phyloP scores from a whole-genome alignment of 768 basidiomycete genomes.

The Leucosporidium scottii region DNA sequence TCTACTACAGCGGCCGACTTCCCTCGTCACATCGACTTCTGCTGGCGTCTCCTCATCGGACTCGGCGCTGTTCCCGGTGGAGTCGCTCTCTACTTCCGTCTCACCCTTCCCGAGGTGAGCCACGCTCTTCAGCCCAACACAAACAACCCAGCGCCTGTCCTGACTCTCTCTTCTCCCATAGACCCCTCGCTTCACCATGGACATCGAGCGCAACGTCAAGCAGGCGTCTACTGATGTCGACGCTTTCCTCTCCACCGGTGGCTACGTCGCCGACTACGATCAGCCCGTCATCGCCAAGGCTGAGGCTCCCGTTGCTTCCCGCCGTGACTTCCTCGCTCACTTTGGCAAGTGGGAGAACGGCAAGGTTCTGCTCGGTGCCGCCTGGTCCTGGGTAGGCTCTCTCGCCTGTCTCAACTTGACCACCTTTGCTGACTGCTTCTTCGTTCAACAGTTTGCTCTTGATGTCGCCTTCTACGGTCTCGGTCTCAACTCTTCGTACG shows the following conservation, averaged over 20 bases:
- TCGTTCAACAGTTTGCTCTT: conserved; percentile 50
- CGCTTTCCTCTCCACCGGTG: conserved; percentile 40
- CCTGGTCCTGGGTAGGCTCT: conserved; percentile 51
- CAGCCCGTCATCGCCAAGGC: conserved; percentile 51
- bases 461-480: conserved; percentile 54
- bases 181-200: conserved; percentile 36
- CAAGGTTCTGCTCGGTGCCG: conserved; percentile 62
- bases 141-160: conserved; percentile 12
- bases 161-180: conserved; percentile 9
- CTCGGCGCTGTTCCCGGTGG: conserved; percentile 66
- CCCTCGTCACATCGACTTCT: conserved; percentile 52
- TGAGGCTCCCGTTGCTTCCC: conserved; percentile 61
- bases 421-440: no score
- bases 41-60: conserved; percentile 68
- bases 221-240: conserved; percentile 28
- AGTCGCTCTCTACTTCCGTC: conserved; percentile 65
- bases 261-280: conserved; percentile 49
- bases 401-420: no score
- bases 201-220: conserved; percentile 39
- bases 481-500: conserved; percentile 39
- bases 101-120: conserved; percentile 58
- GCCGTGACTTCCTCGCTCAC: conserved; percentile 59
- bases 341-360: conserved; percentile 60
- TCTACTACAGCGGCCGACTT: neutral
- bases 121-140: neutral